phyloP scores from a whole-genome alignment of 306 rosid genomes.

The Leucaena leucocephala region DNA sequence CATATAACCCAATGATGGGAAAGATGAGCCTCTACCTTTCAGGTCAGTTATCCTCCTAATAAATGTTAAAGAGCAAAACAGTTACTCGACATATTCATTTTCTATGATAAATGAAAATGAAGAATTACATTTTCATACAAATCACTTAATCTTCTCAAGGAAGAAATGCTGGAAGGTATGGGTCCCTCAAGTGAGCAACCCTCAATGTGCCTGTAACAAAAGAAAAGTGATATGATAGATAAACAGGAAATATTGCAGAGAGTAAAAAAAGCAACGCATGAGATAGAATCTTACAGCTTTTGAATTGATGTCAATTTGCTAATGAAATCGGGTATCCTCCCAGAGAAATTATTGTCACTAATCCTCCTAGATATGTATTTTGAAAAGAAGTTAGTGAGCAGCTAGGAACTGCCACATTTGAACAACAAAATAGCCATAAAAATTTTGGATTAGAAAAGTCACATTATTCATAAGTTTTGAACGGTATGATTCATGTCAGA shows the following conservation, averaged over 20 bases:
- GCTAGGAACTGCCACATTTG: conserved; percentile 17
- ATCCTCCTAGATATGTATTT: conserved; percentile 69
- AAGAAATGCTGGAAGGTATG: conserved; percentile 75
- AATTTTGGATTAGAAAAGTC: not conserved
- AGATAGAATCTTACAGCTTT: conserved; percentile 67
- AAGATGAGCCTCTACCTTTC: conserved; percentile 55
- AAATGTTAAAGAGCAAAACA: conserved; percentile 33
- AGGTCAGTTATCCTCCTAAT: conserved; percentile 93
- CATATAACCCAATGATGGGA: conserved; percentile 68
- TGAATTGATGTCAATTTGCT: conserved; percentile 61
- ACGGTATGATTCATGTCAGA: not conserved
- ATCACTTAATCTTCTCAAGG: conserved; percentile 66
- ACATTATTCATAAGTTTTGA: not conserved
- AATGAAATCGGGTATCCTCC: conserved; percentile 81
- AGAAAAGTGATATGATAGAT: conserved; percentile 4
- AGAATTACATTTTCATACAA: conserved; percentile 58
- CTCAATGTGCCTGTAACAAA: conserved; percentile 65
- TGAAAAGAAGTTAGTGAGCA: conserved; percentile 35
- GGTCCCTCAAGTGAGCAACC: conserved; percentile 92
- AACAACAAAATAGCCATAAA: not conserved
- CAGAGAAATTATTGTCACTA: conserved; percentile 73
- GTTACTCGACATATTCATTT: conserved; percentile 38
- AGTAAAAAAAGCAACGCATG: conserved; percentile 8
- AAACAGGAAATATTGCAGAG: not conserved
- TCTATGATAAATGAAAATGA: conserved; percentile 21